Conservation (phyloP, 2,329 filamentous ascomycete genomes). For the Aureobasidium pullulans region DNA sequence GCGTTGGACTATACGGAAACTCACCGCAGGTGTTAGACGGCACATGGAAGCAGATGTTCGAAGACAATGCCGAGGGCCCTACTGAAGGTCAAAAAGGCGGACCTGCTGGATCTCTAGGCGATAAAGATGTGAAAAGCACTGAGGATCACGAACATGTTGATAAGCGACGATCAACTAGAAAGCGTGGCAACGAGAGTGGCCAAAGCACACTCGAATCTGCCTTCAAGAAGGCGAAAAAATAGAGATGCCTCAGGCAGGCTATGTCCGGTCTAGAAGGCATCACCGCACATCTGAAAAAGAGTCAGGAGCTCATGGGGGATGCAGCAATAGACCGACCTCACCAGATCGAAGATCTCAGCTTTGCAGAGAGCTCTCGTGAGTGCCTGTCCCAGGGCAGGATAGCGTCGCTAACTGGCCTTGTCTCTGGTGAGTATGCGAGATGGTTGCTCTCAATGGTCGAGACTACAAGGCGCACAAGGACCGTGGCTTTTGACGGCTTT, state of each 20-base stretch:
- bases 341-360: too few relatives aligned
- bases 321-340: too few relatives aligned
- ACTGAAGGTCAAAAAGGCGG: slow-evolving; percentile 35
- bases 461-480: too few relatives aligned
- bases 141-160: neutral
- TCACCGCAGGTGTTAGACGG: slow-evolving; percentile 56
- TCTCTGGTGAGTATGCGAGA: too few relatives aligned
- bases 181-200: slow-evolving; percentile 24
- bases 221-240: slow-evolving; percentile 25
- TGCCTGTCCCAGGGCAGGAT: too few relatives aligned
- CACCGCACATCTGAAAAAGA: too few relatives aligned
- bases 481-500: too few relatives aligned
- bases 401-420: too few relatives aligned
- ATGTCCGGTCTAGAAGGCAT: too few relatives aligned
- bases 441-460: too few relatives aligned
- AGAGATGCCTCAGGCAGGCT: neutral
- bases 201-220: slow-evolving; percentile 27
- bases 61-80: slow-evolving; percentile 38
- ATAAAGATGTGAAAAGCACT: slow-evolving; percentile 14
- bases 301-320: too few relatives aligned
- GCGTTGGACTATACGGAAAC: slow-evolving; percentile 56
- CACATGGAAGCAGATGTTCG: slow-evolving; percentile 45
- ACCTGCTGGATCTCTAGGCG: slow-evolving; percentile 31
- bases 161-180: neutral
- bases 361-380: too few relatives aligned